These are phyloP conservation scores for Meredithiella fracta DNA, from an alignment of 2,329 filamentous ascomycete species.

Conservation along the genomic window DNA sequence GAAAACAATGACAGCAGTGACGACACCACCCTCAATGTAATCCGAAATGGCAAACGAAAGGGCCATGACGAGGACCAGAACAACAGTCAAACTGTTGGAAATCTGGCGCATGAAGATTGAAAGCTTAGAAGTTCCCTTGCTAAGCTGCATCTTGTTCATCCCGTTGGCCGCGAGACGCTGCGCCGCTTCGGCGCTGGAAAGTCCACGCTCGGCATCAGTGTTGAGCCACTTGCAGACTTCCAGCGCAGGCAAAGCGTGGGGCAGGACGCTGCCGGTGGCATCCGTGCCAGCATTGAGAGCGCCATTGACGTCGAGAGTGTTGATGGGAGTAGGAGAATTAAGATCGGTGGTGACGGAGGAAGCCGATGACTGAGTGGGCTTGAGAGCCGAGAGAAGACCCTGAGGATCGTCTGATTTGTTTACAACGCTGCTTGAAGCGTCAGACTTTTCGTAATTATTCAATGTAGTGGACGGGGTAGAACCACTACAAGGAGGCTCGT, in stretches of 20 bases:
- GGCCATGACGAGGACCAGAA: conserved; percentile 60
- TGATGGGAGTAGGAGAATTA: conserved; percentile 11
- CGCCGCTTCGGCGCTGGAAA: conserved; percentile 45
- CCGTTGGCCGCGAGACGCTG: conserved; percentile 50
- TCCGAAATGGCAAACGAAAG: conserved; percentile 49
- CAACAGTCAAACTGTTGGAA: conserved; percentile 59
- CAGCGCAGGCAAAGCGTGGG: conserved; percentile 18
- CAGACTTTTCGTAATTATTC: not conserved
- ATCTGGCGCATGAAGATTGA: conserved; percentile 62
- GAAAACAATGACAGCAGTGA: conserved; percentile 47
- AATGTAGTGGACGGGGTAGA: conserved; percentile 8
- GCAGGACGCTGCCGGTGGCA: conserved; percentile 9
- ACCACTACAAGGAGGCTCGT: conserved; percentile 16
- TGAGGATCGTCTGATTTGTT: not conserved
- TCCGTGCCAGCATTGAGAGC: conserved; percentile 1
- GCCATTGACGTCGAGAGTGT: conserved; percentile 2
- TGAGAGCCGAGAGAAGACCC: conserved; percentile 3
- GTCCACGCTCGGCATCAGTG: conserved; percentile 38
- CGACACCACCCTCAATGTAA: conserved; percentile 46
- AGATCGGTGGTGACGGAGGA: conserved; percentile 8
- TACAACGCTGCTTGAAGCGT: not conserved
- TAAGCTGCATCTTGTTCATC: conserved; percentile 53
- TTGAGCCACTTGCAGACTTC: conserved; percentile 23
- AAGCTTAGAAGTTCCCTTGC: conserved; percentile 56
- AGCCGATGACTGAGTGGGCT: conserved; percentile 1